Conservation (phyloP, 768 basidiomycete genomes). For the Auricularia cornea region DNA sequence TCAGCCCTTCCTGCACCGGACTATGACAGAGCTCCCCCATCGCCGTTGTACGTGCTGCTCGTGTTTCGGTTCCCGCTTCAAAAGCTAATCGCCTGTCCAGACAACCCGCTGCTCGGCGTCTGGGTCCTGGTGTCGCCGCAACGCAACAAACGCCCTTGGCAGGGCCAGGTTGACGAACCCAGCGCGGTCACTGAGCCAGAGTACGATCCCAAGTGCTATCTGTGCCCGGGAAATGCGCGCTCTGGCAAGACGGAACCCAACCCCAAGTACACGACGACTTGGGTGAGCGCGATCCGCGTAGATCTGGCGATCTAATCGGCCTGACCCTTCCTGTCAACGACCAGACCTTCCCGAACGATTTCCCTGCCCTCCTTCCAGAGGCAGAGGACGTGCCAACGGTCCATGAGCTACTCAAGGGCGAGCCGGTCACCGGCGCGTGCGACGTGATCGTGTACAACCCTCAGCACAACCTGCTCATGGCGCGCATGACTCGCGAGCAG, state of each 20-base stretch:
- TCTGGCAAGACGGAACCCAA: constrained; percentile 58
- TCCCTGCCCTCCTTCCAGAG: constrained; percentile 63
- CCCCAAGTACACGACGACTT: constrained; percentile 56
- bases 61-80: constrained; percentile 5
- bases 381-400: constrained; percentile 41
- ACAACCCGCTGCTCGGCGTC: constrained; percentile 71
- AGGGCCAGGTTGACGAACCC: constrained; percentile 66
- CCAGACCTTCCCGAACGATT: constrained; percentile 68
- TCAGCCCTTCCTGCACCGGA: background rate
- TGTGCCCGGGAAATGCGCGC: constrained; percentile 79
- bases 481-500: constrained; percentile 49
- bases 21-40: constrained; percentile 45
- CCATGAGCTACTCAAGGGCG: constrained; percentile 53
- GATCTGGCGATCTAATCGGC: background rate
- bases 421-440: constrained; percentile 75
- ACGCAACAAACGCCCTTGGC: constrained; percentile 85
- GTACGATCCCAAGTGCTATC: constrained; percentile 70
- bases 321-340: background rate
- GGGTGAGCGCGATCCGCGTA: constrained; percentile 20
- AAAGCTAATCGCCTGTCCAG: constrained; percentile 30
- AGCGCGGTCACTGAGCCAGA: constrained; percentile 41
- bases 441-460: constrained; percentile 86
- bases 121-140: constrained; percentile 83
- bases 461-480: constrained; percentile 76
- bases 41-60: constrained; percentile 47